A percentile compares a stretch with the other conserved stretches of the same genome.
Conservation (phyloP, 2,329 filamentous ascomycete species). For the Acrocalymma vagum region DNA sequence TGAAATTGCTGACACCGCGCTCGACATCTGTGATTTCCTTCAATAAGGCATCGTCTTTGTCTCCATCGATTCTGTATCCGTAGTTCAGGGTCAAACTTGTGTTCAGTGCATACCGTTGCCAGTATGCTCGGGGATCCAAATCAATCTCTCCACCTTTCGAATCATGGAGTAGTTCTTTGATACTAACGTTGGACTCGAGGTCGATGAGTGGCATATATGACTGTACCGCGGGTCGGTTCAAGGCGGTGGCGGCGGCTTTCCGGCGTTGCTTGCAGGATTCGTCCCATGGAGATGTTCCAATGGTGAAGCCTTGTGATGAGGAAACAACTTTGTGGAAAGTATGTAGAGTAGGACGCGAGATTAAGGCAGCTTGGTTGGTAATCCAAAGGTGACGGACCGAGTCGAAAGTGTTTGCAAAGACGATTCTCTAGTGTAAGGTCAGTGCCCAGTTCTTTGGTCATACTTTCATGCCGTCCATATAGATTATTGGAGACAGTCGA, state of each 20-base stretch:
- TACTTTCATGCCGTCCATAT: neutral
- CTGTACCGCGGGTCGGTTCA: conserved; percentile 79
- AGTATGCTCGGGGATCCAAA: conserved; percentile 76
- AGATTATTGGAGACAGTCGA: no score
- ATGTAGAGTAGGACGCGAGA: conserved; percentile 79
- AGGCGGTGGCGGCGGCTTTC: conserved; percentile 79
- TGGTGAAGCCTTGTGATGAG: conserved; percentile 79
- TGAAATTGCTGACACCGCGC: conserved; percentile 76
- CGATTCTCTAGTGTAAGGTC: conserved; percentile 62
- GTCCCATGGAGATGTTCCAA: conserved; percentile 85
- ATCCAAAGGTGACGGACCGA: conserved; percentile 79
- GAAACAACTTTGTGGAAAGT: conserved; percentile 85
- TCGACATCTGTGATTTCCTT: conserved; percentile 80
- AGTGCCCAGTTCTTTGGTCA: conserved; percentile 5
- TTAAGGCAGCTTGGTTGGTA: conserved; percentile 78
- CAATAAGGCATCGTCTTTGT: conserved; percentile 72
- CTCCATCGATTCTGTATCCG: conserved; percentile 76
- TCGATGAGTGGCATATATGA: conserved; percentile 86
- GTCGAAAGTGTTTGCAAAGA: conserved; percentile 82
- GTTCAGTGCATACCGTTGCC: conserved; percentile 79
- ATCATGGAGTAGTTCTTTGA: conserved; percentile 75
- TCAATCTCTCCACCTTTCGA: conserved; percentile 68
- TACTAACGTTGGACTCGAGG: conserved; percentile 74
- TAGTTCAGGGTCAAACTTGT: conserved; percentile 82
- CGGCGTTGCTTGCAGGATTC: conserved; percentile 79